Percentiles rank a stretch among this genome's conserved stretches.
Evolutionary conservation across 257 asterid species (phyloP).

Genomic region (Echites panduratus): DNA sequence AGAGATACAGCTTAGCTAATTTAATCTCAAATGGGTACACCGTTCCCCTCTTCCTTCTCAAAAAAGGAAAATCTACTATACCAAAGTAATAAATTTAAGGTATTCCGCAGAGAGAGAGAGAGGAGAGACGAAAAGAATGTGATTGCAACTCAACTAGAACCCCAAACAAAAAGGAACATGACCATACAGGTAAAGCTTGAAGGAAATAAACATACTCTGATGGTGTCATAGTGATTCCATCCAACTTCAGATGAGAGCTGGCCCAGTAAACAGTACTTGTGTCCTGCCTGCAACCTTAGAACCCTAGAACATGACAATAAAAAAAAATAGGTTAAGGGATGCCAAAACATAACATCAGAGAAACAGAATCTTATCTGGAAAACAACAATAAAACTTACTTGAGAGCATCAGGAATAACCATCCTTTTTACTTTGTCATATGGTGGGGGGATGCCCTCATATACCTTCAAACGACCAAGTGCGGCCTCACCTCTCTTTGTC

Average conservation of each 20-base stretch:
- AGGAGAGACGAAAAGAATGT: background rate
- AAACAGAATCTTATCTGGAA: background rate
- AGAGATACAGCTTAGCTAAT: too few species aligned
- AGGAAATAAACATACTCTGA: slow-evolving; percentile 46
- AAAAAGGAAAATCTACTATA: background rate
- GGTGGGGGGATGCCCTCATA: slow-evolving; percentile 80
- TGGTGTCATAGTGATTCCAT: slow-evolving; percentile 85
- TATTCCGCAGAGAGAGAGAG: background rate
- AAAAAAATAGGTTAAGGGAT: background rate
- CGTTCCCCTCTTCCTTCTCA: background rate
- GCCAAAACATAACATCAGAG: background rate
- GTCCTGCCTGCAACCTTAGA: slow-evolving; percentile 84
- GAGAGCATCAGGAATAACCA: slow-evolving; percentile 87
- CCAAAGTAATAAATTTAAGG: background rate
- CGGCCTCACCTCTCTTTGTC: slow-evolving; percentile 89
- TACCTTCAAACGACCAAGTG: slow-evolving; percentile 77
- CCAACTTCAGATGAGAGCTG: slow-evolving; percentile 88
- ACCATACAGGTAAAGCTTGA: background rate
- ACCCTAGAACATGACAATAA: slow-evolving; percentile 42
- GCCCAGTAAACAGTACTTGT: slow-evolving; percentile 75
- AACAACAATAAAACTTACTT: slow-evolving; percentile 37
- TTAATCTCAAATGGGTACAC: background rate
- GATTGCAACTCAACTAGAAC: background rate
- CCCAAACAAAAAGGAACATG: background rate
- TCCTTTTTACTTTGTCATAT: slow-evolving; percentile 71